A percentile compares a stretch with the other conserved stretches of the same genome.
Conservation (phyloP, 768 basidiomycete species). For the Xerocomellus intermedius region DNA sequence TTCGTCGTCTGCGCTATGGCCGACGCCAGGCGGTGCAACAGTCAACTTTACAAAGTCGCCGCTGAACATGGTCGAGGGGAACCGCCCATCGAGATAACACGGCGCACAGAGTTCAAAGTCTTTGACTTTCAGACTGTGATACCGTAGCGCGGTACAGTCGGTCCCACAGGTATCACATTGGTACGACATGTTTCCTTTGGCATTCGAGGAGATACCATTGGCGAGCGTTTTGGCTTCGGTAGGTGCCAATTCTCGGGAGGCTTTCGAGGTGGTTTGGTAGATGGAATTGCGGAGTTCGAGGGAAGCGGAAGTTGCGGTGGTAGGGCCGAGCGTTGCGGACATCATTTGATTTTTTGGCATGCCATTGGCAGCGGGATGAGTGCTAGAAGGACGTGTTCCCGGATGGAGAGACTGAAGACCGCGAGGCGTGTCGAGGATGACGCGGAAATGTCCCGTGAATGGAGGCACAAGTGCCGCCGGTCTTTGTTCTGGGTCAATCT, state of each 20-base stretch:
- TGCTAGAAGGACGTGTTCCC: constrained; percentile 59
- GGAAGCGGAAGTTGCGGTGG: constrained; percentile 52
- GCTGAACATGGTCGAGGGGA: constrained; percentile 93
- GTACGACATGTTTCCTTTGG: constrained; percentile 54
- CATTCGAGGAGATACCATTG: constrained; percentile 47
- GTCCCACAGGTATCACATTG: constrained; percentile 94
- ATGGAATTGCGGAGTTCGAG: constrained; percentile 87
- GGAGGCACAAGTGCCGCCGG: constrained; percentile 94
- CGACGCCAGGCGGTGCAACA: constrained; percentile 30
- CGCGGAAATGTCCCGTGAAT: constrained; percentile 98
- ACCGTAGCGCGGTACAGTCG: constrained; percentile 85
- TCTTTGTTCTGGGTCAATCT: constrained; percentile 97
- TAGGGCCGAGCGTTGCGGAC: constrained; percentile 7
- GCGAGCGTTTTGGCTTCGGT: constrained; percentile 66
- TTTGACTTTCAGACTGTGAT: constrained; percentile 91
- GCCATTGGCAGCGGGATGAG: constrained; percentile 48
- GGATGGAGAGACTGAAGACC: constrained; percentile 93
- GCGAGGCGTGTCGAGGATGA: constrained; percentile 94
- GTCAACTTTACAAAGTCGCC: constrained; percentile 95
- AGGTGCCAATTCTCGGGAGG: constrained; percentile 67
- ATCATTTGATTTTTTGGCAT: constrained; percentile 37
- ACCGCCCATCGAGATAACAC: constrained; percentile 95
- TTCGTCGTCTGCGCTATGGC: constrained; percentile 50
- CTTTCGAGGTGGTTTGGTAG: constrained; percentile 84
- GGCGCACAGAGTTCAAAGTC: constrained; percentile 87